Conservation (phyloP, 495 filamentous ascomycete species). For the Penicillium robsamsonii region DNA sequence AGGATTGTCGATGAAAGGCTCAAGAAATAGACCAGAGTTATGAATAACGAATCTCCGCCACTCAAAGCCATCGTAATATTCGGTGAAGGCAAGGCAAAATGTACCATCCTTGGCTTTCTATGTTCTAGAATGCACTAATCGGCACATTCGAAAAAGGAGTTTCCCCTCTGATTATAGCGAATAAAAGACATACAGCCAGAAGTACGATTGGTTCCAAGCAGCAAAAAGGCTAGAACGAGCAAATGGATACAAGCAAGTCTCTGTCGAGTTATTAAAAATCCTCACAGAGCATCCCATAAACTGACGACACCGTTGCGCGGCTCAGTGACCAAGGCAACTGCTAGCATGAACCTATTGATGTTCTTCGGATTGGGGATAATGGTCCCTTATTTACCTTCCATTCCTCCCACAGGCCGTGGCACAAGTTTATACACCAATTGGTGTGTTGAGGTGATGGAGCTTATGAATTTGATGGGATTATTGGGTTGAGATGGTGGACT, state of each 20-base stretch:
- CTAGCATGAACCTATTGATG: no score
- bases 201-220: not conserved
- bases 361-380: no score
- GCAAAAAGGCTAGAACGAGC: not conserved
- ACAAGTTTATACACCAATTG: no score
- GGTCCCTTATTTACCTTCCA: no score
- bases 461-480: no score
- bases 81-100: not conserved
- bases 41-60: conserved; percentile 9
- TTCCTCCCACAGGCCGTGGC: no score
- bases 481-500: no score
- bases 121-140: not conserved
- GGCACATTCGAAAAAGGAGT: not conserved
- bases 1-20: conserved; percentile 73
- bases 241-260: not conserved
- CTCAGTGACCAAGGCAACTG: no score
- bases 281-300: no score
- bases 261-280: no score
- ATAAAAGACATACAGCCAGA: not conserved
- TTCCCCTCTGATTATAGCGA: not conserved
- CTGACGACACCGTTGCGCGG: no score
- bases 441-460: no score
- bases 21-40: conserved; percentile 31
- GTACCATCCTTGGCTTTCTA: not conserved
- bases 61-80: not conserved